A percentile compares a stretch with the other conserved stretches of the same genome.
Evolutionary conservation across 2,329 filamentous ascomycete species (phyloP).

Genomic region (Grosmannia huntii): DNA sequence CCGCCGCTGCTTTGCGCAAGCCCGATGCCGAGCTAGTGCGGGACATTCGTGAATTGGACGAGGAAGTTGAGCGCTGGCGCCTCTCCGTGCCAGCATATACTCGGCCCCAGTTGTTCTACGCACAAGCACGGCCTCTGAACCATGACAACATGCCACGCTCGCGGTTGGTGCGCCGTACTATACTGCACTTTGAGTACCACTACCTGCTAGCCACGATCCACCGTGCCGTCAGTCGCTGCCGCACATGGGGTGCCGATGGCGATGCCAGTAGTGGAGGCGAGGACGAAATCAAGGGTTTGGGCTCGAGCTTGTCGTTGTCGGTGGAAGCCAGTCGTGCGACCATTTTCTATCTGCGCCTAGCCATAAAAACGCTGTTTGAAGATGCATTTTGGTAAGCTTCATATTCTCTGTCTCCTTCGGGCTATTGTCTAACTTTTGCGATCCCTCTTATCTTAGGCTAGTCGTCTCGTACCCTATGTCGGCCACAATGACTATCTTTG

Average conservation of each 20-base stretch:
- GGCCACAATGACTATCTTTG: conserved; percentile 40
- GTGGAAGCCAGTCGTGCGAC: conserved; percentile 44
- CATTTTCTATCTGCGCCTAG: conserved; percentile 31
- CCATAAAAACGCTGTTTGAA: conserved; percentile 27
- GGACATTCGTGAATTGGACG: conserved; percentile 42
- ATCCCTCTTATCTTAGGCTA: conserved; percentile 23
- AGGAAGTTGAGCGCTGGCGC: conserved; percentile 43
- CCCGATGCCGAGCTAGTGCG: conserved; percentile 40
- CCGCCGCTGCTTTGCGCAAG: conserved; percentile 31
- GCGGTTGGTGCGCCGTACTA: conserved; percentile 13
- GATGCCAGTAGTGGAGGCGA: neutral
- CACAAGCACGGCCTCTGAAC: conserved; percentile 12
- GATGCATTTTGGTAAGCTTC: conserved; percentile 35
- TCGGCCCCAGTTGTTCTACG: conserved; percentile 27
- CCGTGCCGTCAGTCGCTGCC: conserved; percentile 38
- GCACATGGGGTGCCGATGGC: conserved; percentile 21
- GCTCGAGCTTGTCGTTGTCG: conserved; percentile 37
- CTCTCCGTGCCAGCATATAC: conserved; percentile 29
- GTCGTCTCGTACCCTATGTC: conserved; percentile 44
- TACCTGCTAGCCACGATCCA: conserved; percentile 43
- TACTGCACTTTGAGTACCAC: conserved; percentile 36
- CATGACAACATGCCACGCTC: neutral
- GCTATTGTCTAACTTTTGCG: neutral
- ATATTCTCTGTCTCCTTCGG: neutral
- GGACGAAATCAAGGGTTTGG: conserved; percentile 17